Evolutionary conservation across 2,329 filamentous ascomycete species (phyloP).

Genomic region (Aspergillus puulaauensis): DNA sequence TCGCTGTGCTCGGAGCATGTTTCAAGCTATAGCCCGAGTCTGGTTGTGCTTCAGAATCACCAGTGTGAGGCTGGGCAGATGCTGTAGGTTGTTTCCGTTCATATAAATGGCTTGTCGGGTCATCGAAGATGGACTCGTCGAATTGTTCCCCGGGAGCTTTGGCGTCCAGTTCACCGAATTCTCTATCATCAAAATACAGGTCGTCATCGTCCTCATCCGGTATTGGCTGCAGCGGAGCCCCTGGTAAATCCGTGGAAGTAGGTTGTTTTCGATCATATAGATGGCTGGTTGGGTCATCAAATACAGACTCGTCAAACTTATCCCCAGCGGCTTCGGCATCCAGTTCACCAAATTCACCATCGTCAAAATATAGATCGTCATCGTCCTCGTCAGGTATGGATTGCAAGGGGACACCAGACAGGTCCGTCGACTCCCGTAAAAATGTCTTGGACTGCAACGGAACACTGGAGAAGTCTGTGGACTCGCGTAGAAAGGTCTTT

Average conservation of each 20-base stretch:
- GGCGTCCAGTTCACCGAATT: slow-evolving; percentile 41
- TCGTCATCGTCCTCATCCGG: slow-evolving; percentile 42
- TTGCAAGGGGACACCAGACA: slow-evolving; percentile 4
- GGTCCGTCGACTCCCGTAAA: not conserved
- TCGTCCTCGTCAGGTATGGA: slow-evolving; percentile 33
- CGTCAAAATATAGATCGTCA: slow-evolving; percentile 44
- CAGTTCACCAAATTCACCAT: slow-evolving; percentile 46
- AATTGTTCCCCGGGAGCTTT: slow-evolving; percentile 37
- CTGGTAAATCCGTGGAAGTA: not conserved
- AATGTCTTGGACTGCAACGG: not conserved
- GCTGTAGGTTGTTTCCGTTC: slow-evolving; percentile 32
- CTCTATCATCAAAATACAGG: slow-evolving; percentile 49
- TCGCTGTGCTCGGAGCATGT: slow-evolving; percentile 37
- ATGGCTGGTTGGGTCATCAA: slow-evolving; percentile 48
- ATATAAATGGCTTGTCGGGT: slow-evolving; percentile 46
- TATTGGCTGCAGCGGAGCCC: slow-evolving; percentile 9
- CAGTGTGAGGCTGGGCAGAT: slow-evolving; percentile 15
- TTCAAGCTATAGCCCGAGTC: slow-evolving; percentile 22
- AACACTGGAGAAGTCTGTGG: not conserved
- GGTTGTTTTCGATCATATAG: slow-evolving; percentile 41
- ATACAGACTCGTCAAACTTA: slow-evolving; percentile 48
- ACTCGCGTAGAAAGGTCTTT: not conserved
- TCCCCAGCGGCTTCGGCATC: slow-evolving; percentile 31
- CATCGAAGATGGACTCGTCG: slow-evolving; percentile 51
- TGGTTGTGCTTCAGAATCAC: slow-evolving; percentile 8